Base-by-base conservation (phyloP, 1,284 basidiomycete species). In the Apiotrichum akiyoshidainum region DNA sequence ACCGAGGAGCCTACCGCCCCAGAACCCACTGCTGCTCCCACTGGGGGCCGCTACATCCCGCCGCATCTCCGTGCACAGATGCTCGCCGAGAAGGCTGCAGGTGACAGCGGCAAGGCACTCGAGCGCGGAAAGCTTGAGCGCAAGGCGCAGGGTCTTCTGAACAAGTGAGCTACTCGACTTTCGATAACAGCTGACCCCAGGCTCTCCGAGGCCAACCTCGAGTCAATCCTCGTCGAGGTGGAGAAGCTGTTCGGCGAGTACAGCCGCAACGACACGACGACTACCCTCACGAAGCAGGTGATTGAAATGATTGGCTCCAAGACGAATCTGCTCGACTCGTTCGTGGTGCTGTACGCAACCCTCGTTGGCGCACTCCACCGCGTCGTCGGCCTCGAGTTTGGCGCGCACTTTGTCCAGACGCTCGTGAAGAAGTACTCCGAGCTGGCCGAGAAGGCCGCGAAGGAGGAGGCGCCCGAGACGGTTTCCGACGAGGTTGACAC, bases 161-260 rank as follows among this genome's bases (percentile, higher is more conserved):
- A 97, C 76, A 84, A 90, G 87, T 90, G 70, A 58, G 80, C 66
- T 37, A 5, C 39, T 31, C 26, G 2, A 16, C 3, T 12, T 12
- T 9, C 26, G n/a, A 21, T 1, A 1, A 21, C 2, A 14, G 1
- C n/a, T 22, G 22, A 39, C 48, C 52, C 39, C 63, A 92, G 90
- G 65, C 82, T 93, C 85, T 90, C 87, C 67, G 94, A 97, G 74
- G 89, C 88, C 74, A 98, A 98, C 68, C 87, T 98, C 58, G 83
- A 85, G 11, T 83, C 84, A 0, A 91, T 98, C 46, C 71, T 97
- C 9, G 84, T 85, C 48, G 84, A 86, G 48, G 81, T 95, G 33
- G 90, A 95, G 68, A 84, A 83, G 5, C 74, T 92, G 10, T 97
- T 95, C 72, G 81, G 87, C 56, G 84, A 86, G 44, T 79, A 93